A percentile compares a stretch with the other conserved stretches of the same genome.
These are phyloP conservation scores for Xylariaceae sp. DNA, from an alignment of 2,329 filamentous ascomycete genomes.

Conservation along the genomic window DNA sequence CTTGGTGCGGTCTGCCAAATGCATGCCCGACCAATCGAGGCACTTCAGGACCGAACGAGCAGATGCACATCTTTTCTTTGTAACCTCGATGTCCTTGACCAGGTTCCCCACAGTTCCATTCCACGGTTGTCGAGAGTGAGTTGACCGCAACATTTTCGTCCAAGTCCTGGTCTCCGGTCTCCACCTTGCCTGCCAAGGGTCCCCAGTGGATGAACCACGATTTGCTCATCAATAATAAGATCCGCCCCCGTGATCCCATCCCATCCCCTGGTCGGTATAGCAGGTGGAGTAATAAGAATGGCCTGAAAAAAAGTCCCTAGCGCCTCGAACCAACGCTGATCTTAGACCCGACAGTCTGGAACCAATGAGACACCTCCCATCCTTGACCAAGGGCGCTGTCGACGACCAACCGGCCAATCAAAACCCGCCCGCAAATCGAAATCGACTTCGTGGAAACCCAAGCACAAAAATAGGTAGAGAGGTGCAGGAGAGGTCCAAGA, in stretches of 20 bases:
- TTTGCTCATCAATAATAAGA: not conserved
- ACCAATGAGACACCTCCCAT: not conserved
- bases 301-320: not conserved
- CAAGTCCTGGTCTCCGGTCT: not conserved
- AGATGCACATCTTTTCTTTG: no score
- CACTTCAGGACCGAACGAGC: no score
- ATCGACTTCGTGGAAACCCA: not conserved
- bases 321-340: not conserved
- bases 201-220: not conserved
- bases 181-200: not conserved
- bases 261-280: not conserved
- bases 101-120: no score
- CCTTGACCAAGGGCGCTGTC: not conserved
- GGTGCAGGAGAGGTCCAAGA: not conserved
- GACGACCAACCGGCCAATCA: not conserved
- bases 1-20: not conserved
- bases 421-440: not conserved
- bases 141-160: no score
- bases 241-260: not conserved
- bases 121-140: no score
- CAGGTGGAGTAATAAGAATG: not conserved
- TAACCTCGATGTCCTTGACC: no score
- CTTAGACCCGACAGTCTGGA: not conserved
- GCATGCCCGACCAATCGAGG: no score
- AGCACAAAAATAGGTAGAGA: not conserved